Evolutionary conservation across 306 rosid genomes (phyloP), one percentile per base, ranked within the genome.

Genomic region (Casuarina cunninghamiana): DNA sequence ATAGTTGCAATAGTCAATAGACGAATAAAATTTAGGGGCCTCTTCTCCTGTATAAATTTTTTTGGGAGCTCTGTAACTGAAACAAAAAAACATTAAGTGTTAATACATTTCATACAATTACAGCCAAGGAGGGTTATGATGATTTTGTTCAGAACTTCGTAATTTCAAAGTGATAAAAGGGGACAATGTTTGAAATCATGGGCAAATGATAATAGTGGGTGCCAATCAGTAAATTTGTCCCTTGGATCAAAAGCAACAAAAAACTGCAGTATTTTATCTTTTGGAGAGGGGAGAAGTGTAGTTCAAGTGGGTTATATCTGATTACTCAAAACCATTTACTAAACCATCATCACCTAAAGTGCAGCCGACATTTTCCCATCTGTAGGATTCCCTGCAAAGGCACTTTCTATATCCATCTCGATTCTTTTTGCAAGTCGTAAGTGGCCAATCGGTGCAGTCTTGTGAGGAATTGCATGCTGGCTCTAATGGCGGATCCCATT

Each of bases 401-500:
- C 80, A 76, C 16, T 80, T 81, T 3, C 43, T 53, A 1, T 2
- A 1, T 53, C 69, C 77, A 41, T 62, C 77, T 6, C 37, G 5
- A 43, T 60, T 26, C 35, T 35, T 13, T 1, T n/a, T 71, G 84
- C 84, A 81, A 2, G 3, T 16, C 11, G 84, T 76, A 53, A 71
- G 35, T 6, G 53, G 50, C 74, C 73, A 81, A 44, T 62, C 39
- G 2, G 1, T n/a, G 77, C 78, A 81, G 74, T 53, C 71, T 3
- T 10, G 6, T 0, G 45, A 21, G 45, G 70, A 39, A 10, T 6
- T 72, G 58, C 81, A 81, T 6, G 44, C 10, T 11, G 84, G 84
- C n/a, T 45, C 53, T 2, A 6, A 19, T 10, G 77, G 61, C 17
- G 19, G 62, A 38, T 3, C 38, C 84, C 81, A 81, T 48, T 46